Evolutionary conservation across 2,329 filamentous ascomycete genomes (phyloP).

Genomic region (Teratosphaeriaceae sp.): DNA sequence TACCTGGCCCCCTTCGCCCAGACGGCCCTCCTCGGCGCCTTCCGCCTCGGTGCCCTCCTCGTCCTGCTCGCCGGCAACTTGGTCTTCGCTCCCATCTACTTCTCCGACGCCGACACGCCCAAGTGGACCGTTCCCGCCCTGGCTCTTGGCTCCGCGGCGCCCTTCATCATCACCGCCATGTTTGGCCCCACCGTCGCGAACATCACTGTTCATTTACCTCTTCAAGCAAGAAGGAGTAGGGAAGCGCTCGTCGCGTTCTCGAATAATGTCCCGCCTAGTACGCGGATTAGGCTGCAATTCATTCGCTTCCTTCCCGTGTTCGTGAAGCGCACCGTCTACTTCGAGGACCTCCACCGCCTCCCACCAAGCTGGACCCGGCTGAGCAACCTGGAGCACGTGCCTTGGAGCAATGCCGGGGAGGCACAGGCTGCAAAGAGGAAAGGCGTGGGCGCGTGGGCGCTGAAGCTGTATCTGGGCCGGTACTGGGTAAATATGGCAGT

Average conservation of each 20-base stretch:
- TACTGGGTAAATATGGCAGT: slow-evolving; percentile 20
- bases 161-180: background rate
- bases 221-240: slow-evolving; percentile 56
- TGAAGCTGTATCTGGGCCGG: slow-evolving; percentile 10
- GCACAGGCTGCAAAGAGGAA: slow-evolving; percentile 1
- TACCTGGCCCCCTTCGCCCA: slow-evolving; percentile 67
- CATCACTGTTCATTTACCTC: slow-evolving; percentile 63
- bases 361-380: slow-evolving; percentile 12
- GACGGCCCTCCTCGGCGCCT: slow-evolving; percentile 60
- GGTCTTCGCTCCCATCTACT: slow-evolving; percentile 51
- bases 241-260: slow-evolving; percentile 48
- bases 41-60: slow-evolving; percentile 66
- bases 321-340: slow-evolving; percentile 19
- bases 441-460: slow-evolving; percentile 7
- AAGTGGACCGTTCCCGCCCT: background rate
- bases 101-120: background rate
- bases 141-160: background rate
- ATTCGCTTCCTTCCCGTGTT: slow-evolving; percentile 36
- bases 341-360: slow-evolving; percentile 22
- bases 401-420: slow-evolving; percentile 26
- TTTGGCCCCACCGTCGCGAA: slow-evolving; percentile 64
- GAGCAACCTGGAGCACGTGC: slow-evolving; percentile 26
- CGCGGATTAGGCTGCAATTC: slow-evolving; percentile 34
- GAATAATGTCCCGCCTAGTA: slow-evolving; percentile 37
- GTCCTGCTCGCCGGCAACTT: slow-evolving; percentile 60